A percentile compares a stretch with the other conserved stretches of the same genome.
These are phyloP conservation scores for Polyporus arcularius DNA, from an alignment of 768 basidiomycete species.

Conservation along the genomic window DNA sequence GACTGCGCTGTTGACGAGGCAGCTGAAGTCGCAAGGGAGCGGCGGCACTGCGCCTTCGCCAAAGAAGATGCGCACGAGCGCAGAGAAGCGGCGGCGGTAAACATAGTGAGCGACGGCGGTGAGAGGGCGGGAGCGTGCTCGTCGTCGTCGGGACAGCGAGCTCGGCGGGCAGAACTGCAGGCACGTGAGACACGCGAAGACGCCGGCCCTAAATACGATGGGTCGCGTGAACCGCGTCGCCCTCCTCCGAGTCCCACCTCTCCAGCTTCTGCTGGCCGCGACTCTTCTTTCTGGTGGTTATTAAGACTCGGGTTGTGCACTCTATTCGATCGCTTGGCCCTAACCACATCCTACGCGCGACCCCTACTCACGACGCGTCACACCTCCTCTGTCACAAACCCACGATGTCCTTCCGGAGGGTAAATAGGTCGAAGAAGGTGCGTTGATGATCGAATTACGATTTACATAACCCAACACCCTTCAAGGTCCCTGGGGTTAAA, in stretches of 20 bases:
- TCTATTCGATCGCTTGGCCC: not conserved
- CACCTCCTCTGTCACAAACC: not conserved
- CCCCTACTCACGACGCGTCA: not conserved
- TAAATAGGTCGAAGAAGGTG: constrained; percentile 71
- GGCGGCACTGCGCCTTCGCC: not conserved
- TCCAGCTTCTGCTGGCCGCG: not conserved
- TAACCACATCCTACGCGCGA: not conserved
- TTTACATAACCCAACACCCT: not conserved
- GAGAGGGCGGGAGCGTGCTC: not conserved
- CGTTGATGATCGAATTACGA: not conserved
- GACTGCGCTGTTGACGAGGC: not conserved
- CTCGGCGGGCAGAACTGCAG: constrained; percentile 1
- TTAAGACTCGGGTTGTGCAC: no score
- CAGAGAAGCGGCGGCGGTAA: constrained; percentile 1
- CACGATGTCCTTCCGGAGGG: constrained; percentile 39
- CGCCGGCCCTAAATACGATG: constrained; percentile 12
- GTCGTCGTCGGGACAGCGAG: constrained; percentile 11
- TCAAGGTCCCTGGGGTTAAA: constrained; percentile 80
- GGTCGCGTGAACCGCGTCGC: constrained; percentile 11
- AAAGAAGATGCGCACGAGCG: not conserved
- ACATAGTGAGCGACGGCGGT: constrained; percentile 10
- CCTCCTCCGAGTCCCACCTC: not conserved
- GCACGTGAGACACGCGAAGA: constrained; percentile 14
- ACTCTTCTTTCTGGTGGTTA: no score
- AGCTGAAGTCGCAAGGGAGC: constrained; percentile 1